These are phyloP conservation scores for Hypomyces rosellus DNA, from an alignment of 2,329 filamentous ascomycete genomes.

Conservation along the genomic window DNA sequence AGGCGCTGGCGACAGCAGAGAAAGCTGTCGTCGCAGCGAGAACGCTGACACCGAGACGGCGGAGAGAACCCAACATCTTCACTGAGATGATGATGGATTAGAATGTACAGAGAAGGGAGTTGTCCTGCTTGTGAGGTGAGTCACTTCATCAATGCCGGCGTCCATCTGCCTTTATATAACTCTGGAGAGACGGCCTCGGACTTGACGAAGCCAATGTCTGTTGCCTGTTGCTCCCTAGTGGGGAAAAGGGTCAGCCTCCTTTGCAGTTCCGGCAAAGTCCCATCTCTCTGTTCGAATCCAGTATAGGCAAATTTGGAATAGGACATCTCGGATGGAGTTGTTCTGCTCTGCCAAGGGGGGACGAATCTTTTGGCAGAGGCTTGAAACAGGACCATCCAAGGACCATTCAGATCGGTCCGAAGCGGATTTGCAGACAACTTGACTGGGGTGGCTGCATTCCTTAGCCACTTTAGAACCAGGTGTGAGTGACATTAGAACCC, in stretches of 20 bases:
- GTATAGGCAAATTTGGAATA: too few relatives aligned
- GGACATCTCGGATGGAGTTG: too few relatives aligned
- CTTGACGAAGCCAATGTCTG: too few relatives aligned
- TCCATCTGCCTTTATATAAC: not conserved
- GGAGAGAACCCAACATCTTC: conserved; percentile 11
- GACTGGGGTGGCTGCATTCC: not conserved
- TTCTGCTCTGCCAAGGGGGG: too few relatives aligned
- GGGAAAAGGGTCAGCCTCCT: not conserved
- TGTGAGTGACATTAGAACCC: too few relatives aligned
- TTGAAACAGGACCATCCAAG: not conserved
- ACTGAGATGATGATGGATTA: not conserved
- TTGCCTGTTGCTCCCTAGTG: not conserved
- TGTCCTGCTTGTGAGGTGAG: too few relatives aligned
- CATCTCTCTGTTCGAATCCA: not conserved
- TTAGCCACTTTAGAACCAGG: too few relatives aligned
- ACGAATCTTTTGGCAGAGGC: too few relatives aligned
- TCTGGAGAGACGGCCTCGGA: not conserved
- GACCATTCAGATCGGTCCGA: conserved; percentile 10
- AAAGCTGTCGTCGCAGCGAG: conserved; percentile 13
- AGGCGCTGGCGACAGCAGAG: conserved; percentile 8
- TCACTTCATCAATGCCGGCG: too few relatives aligned
- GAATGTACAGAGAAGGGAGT: too few relatives aligned
- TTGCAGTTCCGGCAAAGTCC: not conserved
- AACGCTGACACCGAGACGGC: conserved; percentile 12
- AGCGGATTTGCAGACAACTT: not conserved